phyloP scores from a whole-genome alignment of 2,329 filamentous ascomycete genomes.

The Clarireedia paspali region DNA sequence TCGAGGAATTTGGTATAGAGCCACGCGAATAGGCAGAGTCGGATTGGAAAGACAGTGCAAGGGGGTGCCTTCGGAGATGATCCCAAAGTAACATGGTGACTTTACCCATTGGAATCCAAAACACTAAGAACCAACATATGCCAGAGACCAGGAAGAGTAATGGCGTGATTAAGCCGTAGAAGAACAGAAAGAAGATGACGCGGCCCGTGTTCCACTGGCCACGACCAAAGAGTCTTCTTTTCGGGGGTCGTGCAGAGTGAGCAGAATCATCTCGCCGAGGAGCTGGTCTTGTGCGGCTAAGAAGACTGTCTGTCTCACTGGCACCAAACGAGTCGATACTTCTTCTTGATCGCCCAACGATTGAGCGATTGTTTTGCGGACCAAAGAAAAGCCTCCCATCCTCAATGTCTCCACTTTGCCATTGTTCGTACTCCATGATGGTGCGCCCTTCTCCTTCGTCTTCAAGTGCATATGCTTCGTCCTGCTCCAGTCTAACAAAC shows the following conservation, averaged over 20 bases:
- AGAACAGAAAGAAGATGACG: slow-evolving; percentile 93
- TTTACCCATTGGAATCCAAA: slow-evolving; percentile 98
- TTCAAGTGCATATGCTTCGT: slow-evolving; percentile 90
- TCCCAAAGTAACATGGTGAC: slow-evolving; percentile 84
- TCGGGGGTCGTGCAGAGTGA: slow-evolving; percentile 42
- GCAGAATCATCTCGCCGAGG: slow-evolving; percentile 34
- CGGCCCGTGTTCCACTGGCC: slow-evolving; percentile 93
- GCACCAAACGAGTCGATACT: slow-evolving; percentile 72
- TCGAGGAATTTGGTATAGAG: slow-evolving; percentile 69
- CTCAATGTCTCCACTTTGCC: slow-evolving; percentile 95
- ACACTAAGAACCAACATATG: slow-evolving; percentile 93
- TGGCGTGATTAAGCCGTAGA: slow-evolving; percentile 87
- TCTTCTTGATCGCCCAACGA: slow-evolving; percentile 77
- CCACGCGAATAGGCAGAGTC: slow-evolving; percentile 69
- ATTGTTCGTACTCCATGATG: slow-evolving; percentile 98
- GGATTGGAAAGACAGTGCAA: slow-evolving; percentile 88
- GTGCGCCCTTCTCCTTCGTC: slow-evolving; percentile 93
- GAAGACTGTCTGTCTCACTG: slow-evolving; percentile 82
- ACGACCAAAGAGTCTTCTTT: slow-evolving; percentile 85
- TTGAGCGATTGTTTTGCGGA: slow-evolving; percentile 62
- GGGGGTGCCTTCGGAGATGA: slow-evolving; percentile 84
- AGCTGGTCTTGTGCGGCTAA: slow-evolving; percentile 58
- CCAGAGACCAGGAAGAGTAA: slow-evolving; percentile 77
- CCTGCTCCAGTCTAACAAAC: slow-evolving; percentile 86
- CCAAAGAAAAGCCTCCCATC: slow-evolving; percentile 95